Evolutionary conservation across 768 basidiomycete genomes (phyloP).

Genomic region (Paxillus rubicundulus): DNA sequence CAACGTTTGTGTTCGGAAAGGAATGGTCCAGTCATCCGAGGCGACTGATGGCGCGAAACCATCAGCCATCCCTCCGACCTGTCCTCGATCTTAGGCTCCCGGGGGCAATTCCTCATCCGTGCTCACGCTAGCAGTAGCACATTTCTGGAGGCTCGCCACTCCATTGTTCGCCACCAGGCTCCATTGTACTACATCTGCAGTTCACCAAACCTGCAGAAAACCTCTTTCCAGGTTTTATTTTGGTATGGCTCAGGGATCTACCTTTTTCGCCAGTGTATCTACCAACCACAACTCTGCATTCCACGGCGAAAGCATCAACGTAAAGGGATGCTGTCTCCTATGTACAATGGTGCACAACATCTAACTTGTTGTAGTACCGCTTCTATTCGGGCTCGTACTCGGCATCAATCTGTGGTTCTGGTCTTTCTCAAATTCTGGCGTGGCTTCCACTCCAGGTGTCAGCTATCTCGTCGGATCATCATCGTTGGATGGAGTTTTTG

Average conservation of each 20-base stretch:
- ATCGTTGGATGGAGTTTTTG: not conserved
- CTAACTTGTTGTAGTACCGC: not conserved
- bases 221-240: too few species aligned
- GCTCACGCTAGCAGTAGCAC: not conserved
- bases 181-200: not conserved
- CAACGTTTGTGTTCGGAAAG: not conserved
- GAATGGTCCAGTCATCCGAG: too few species aligned
- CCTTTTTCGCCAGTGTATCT: too few species aligned
- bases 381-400: not conserved
- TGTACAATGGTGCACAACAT: too few species aligned
- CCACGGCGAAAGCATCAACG: too few species aligned
- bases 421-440: not conserved
- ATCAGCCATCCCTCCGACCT: not conserved
- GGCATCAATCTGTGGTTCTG: not conserved
- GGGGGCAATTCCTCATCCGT: not conserved
- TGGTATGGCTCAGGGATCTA: too few species aligned
- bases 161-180: not conserved
- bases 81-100: not conserved
- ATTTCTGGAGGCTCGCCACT: too few species aligned
- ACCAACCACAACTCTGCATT: too few species aligned
- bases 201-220: too few species aligned
- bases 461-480: not conserved
- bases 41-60: not conserved
- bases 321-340: too few species aligned
- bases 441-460: not conserved